Evolutionary conservation across 257 asterid genomes (phyloP).

Genomic region (Rauvolfia tetraphylla): DNA sequence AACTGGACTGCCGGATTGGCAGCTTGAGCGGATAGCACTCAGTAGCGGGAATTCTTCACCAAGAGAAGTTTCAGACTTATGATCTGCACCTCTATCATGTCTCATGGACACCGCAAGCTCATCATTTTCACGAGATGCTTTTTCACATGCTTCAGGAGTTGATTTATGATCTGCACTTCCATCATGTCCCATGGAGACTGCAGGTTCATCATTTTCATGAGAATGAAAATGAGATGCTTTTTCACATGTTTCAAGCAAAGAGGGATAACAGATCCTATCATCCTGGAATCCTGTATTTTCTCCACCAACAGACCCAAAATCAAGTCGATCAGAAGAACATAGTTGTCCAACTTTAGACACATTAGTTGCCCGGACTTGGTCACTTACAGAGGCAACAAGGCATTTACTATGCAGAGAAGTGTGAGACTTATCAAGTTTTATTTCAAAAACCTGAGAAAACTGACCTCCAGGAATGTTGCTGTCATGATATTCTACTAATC

Average conservation of each 20-base stretch:
- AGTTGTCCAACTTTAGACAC: conserved; percentile 15
- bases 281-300: conserved; percentile 15
- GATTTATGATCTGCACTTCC: no score
- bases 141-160: conserved; percentile 15
- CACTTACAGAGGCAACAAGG: conserved; percentile 32
- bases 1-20: conserved; percentile 3
- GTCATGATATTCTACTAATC: conserved; percentile 30
- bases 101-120: conserved; percentile 21
- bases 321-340: conserved; percentile 17
- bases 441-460: conserved; percentile 26
- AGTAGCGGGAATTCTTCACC: conserved; percentile 17
- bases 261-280: conserved; percentile 7
- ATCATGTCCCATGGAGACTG: no score
- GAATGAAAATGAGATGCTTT: conserved; percentile 5
- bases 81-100: conserved; percentile 18
- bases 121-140: conserved; percentile 14
- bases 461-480: conserved; percentile 23
- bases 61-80: neutral
- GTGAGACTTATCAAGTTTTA: conserved; percentile 22
- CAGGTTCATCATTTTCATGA: conserved; percentile 17
- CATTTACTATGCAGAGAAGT: conserved; percentile 25
- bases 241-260: conserved; percentile 16
- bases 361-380: conserved; percentile 19
- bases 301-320: conserved; percentile 11
- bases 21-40: conserved; percentile 22